Percentiles rank a stretch among this genome's conserved stretches.
Conservation (phyloP, 169 alveolate species). For the Neospora caninum region DNA sequence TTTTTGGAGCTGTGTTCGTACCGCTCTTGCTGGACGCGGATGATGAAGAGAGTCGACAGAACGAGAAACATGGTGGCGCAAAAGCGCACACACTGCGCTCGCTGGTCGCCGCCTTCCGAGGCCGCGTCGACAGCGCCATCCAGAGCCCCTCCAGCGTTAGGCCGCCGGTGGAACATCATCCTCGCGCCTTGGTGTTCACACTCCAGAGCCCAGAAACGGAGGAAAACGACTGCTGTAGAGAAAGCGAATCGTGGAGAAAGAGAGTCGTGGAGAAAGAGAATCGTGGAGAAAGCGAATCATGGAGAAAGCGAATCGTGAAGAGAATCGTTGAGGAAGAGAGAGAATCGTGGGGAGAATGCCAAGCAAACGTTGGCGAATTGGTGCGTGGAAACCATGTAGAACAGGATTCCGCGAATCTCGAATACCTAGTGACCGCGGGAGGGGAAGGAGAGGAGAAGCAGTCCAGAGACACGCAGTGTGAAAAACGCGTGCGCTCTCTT, state of each 20-base stretch:
- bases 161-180: background rate
- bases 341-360: no score
- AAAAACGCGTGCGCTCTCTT: no score
- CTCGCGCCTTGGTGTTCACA: background rate
- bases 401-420: no score
- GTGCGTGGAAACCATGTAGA: no score
- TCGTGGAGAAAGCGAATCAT: no score
- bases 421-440: no score
- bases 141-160: background rate
- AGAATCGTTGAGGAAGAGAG: no score
- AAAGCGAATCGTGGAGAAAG: background rate
- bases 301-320: no score
- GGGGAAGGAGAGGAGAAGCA: no score
- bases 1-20: background rate
- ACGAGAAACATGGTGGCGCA: background rate
- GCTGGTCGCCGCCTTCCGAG: background rate
- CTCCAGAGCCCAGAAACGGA: background rate
- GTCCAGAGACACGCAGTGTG: no score
- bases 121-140: background rate
- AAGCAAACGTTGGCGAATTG: no score
- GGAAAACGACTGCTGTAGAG: background rate
- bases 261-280: no score
- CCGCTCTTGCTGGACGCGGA: slow-evolving; percentile 4
- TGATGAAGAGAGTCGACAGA: slow-evolving; percentile 7
- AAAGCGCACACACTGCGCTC: slow-evolving; percentile 10